phyloP scores from a whole-genome alignment of 257 asterid genomes.

The Cinchona pubescens region DNA sequence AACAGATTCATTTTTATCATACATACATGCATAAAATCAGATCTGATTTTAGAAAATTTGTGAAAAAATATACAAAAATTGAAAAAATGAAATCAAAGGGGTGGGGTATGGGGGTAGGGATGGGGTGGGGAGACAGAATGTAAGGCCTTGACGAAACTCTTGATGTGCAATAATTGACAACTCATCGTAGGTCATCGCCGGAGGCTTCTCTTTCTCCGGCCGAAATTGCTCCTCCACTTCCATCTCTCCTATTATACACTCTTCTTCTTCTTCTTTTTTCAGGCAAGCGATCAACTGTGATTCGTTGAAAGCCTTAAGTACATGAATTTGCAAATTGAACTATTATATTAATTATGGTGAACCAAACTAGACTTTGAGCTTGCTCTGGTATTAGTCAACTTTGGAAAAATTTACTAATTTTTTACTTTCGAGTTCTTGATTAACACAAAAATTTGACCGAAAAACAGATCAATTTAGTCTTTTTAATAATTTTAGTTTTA shows the following conservation, averaged over 20 bases:
- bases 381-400: too few relatives aligned
- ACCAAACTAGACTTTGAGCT: too few relatives aligned
- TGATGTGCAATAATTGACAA: conserved; percentile 70
- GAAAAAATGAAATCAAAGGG: background rate
- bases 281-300: background rate
- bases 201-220: conserved; percentile 37
- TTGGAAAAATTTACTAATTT: too few relatives aligned
- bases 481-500: too few relatives aligned
- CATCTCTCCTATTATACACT: conserved; percentile 22
- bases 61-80: conserved; percentile 12
- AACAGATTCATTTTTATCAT: too few relatives aligned
- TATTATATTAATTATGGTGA: too few relatives aligned
- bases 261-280: background rate
- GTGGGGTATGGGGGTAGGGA: too few relatives aligned
- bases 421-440: too few relatives aligned
- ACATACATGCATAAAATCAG: conserved; percentile 1
- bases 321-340: background rate
- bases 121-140: too few relatives aligned
- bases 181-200: conserved; percentile 64
- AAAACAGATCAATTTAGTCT: too few relatives aligned
- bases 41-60: background rate
- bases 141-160: conserved; percentile 78
- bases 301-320: background rate
- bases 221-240: conserved; percentile 40
- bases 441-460: too few relatives aligned